These are phyloP conservation scores for Malus hybrid DNA, from an alignment of 331 rosid species.

Conservation along the genomic window DNA sequence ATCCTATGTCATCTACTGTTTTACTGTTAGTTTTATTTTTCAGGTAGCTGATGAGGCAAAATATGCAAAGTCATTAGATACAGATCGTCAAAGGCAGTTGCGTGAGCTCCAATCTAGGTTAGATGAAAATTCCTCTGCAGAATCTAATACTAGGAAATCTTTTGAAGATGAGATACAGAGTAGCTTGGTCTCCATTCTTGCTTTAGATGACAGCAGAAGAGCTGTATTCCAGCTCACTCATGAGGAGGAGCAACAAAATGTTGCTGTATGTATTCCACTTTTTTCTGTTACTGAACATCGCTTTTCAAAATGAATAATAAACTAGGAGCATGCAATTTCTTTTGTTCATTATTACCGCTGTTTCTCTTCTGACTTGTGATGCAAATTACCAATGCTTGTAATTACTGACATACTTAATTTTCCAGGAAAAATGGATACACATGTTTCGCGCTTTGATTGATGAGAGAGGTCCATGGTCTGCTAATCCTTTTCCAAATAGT, in stretches of 20 bases:
- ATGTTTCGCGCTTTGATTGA: constrained; percentile 90
- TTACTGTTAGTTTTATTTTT: constrained; percentile 21
- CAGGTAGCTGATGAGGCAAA: constrained; percentile 81
- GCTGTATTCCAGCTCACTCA: constrained; percentile 71
- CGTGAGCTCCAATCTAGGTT: constrained; percentile 60
- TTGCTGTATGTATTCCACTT: constrained; percentile 53
- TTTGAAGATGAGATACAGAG: constrained; percentile 77
- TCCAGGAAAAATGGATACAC: constrained; percentile 97
- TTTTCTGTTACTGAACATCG: constrained; percentile 10
- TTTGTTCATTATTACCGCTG: constrained; percentile 7
- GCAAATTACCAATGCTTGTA: constrained; percentile 6
- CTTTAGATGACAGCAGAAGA: constrained; percentile 72
- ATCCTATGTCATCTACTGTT: constrained; percentile 3
- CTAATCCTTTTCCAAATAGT: constrained; percentile 71
- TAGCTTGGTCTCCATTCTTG: constrained; percentile 56
- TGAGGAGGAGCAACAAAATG: constrained; percentile 91
- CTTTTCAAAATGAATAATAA: not conserved
- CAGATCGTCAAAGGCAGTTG: constrained; percentile 67
- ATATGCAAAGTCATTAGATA: constrained; percentile 50
- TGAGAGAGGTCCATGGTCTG: constrained; percentile 99
- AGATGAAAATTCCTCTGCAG: constrained; percentile 58
- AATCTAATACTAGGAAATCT: constrained; percentile 50
- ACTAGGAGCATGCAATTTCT: not conserved
- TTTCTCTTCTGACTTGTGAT: not conserved
- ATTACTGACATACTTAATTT: constrained; percentile 19